phyloP scores from a whole-genome alignment of 2,329 filamentous ascomycete genomes.

The Graphilbum fragrans region DNA sequence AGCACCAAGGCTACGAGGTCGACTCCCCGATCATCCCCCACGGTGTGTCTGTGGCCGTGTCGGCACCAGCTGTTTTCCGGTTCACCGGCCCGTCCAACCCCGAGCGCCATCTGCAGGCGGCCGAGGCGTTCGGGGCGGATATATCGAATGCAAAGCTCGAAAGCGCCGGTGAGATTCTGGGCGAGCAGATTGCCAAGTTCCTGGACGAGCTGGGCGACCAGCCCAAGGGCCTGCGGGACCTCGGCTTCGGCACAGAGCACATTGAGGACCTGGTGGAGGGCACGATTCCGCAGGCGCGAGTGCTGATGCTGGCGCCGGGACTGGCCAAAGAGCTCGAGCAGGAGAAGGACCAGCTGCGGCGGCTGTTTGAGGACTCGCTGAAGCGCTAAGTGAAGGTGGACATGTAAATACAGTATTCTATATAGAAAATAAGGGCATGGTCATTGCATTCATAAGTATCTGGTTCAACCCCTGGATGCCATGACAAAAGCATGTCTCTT shows the following conservation, averaged over 20 bases:
- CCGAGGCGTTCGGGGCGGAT: slow-evolving; percentile 39
- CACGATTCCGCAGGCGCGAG: slow-evolving; percentile 82
- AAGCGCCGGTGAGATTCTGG: slow-evolving; percentile 77
- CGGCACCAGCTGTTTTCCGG: slow-evolving; percentile 36
- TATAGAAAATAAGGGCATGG: background rate
- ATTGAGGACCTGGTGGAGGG: slow-evolving; percentile 82
- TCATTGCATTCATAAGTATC: no score
- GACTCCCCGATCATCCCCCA: slow-evolving; percentile 77
- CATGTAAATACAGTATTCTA: background rate
- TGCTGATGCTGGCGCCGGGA: slow-evolving; percentile 82
- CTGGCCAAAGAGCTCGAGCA: slow-evolving; percentile 56
- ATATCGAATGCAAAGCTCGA: slow-evolving; percentile 78
- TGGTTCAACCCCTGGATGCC: no score
- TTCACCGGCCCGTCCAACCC: slow-evolving; percentile 56
- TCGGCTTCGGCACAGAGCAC: slow-evolving; percentile 69
- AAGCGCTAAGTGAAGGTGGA: slow-evolving; percentile 1
- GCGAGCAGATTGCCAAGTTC: slow-evolving; percentile 73
- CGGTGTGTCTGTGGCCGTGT: slow-evolving; percentile 67
- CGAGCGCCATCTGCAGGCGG: slow-evolving; percentile 66
- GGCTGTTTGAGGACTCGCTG: slow-evolving; percentile 53
- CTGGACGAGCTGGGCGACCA: slow-evolving; percentile 78
- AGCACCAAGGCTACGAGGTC: slow-evolving; percentile 76
- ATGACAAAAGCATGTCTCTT: no score
- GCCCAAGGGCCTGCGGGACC: slow-evolving; percentile 68
- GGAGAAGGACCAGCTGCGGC: slow-evolving; percentile 60